Base-by-base conservation (phyloP, 257 asterid genomes). In the Petrea volubilis region DNA sequence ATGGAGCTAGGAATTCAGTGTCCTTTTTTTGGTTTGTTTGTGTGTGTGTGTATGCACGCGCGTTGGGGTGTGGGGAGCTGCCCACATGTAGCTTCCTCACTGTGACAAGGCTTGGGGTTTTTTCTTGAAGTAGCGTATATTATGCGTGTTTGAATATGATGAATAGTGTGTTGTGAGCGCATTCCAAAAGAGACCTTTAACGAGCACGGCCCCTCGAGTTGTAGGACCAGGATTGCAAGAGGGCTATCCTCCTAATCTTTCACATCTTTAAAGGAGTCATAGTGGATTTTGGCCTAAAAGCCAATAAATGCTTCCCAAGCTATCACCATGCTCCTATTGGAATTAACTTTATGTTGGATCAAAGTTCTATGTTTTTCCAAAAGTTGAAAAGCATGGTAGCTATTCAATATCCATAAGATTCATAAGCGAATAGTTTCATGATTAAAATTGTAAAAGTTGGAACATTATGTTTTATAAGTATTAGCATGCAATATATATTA, bases 391-490 rank as follows among this genome's bases (percentile, higher is more conserved):
- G 20, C 21, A 56, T 27, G 63, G 14, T 24, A 27, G 40, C 15
- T 56, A 14, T 28, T 27, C 17, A 13, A 56, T 15, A 55, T 11
- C 38, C 11, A 25, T 18, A 50, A 50, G 28, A 18, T 15, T 24
- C 25, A 23, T 55, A 55, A 55, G 17, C 7, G 5, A 47, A n/a
- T 47, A 5, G 8, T 40, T 15, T 40, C 2, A 14, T 55, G 14
- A 13, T 55, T 68, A 33, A 38, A 44, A 46, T 20, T 46, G 49
- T 40, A 11, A 31, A 70, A 31, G 68, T n/a, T 29, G 68, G 61
- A 43, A 44, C 25, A 1, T 60, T 12, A 15, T 60, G 33, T 0
- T n/a, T 17, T 15, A 23, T 25, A 15, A 41, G 58, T 31, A 33
- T 58, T 38, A 47, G 28, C 56, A 25, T 49, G 58, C 25, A 1